Evolutionary conservation across 2,329 filamentous ascomycete species (phyloP).

Genomic region (Cadophora sp.): DNA sequence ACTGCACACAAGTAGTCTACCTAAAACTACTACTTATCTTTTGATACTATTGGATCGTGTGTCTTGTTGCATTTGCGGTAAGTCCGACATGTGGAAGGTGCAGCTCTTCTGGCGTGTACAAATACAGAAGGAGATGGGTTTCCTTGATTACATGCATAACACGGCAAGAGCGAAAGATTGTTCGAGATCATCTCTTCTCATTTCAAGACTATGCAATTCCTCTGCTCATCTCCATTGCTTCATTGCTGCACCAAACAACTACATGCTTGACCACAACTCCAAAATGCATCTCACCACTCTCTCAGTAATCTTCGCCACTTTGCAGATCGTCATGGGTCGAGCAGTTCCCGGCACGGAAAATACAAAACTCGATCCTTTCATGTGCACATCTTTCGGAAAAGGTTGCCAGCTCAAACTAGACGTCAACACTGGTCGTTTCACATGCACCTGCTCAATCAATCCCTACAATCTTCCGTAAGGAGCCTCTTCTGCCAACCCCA

Average conservation of each 20-base stretch:
- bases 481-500: neutral
- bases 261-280: neutral
- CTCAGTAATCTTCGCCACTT: neutral
- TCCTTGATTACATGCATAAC: neutral
- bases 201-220: neutral
- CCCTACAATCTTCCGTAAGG: slow-evolving; percentile 3
- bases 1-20: too few species aligned
- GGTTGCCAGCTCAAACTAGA: neutral
- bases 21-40: too few species aligned
- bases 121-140: neutral
- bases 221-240: neutral
- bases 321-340: neutral
- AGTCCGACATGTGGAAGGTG: neutral
- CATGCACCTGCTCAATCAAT: neutral
- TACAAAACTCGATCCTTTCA: neutral
- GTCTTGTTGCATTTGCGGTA: too few species aligned
- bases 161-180: neutral
- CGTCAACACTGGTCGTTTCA: neutral
- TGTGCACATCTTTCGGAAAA: slow-evolving; percentile 3
- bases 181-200: neutral
- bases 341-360: neutral
- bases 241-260: neutral
- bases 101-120: neutral
- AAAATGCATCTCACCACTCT: neutral
- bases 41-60: too few species aligned